Evolutionary conservation across 1,139 yeast species (phyloP), one percentile per base, ranked within the genome.

Genomic region (Blastobotrys illinoisensis): DNA sequence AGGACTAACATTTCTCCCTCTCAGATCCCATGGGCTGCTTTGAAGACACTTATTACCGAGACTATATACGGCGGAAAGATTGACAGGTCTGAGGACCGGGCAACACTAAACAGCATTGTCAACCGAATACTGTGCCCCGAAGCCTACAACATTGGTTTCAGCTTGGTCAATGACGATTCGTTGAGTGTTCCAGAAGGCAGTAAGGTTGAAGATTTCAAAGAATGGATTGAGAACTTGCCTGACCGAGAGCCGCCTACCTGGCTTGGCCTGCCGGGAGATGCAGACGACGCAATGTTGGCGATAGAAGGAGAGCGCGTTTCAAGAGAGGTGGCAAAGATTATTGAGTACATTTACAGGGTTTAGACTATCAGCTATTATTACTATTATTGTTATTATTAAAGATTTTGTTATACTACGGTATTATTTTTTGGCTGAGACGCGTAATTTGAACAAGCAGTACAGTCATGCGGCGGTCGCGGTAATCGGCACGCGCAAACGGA

Each of bases 51-150:
- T 54, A 65, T 88, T 19, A 79, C 82, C 1, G 75, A 75, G 1
- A 76, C 86, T 11, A 75, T 82, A 1, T 88, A 88, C 64, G 96
- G 96, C 13, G 95, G 95, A 20, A 86, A 86, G 67, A 72, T 87
- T 47, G 84, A 82, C 56, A 66, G 72, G 48, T 60, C 52, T 0
- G 63, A 67, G 0, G 96, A 88, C 67, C 60, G 64, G 11, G 47
- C 60, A 11, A 57, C 56, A 26, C 57, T 80, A 18, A 54, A 54
- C 4, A 51, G 54, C 0, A 60, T 79, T 36, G 71, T 75, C 0
- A 45, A 52, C 6, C 56, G 58, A 14, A 56, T 76, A 1, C 74
- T 81, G 59, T 62, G 61, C 1, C 56, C 67, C 2, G 65, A 66
- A 0, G 65, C 79, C 1, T 79, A 73, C 57, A 74, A 73, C 23